These are phyloP conservation scores for Bocquillonia castaneifolia DNA, from an alignment of 441 rosid species.

Conservation along the genomic window DNA sequence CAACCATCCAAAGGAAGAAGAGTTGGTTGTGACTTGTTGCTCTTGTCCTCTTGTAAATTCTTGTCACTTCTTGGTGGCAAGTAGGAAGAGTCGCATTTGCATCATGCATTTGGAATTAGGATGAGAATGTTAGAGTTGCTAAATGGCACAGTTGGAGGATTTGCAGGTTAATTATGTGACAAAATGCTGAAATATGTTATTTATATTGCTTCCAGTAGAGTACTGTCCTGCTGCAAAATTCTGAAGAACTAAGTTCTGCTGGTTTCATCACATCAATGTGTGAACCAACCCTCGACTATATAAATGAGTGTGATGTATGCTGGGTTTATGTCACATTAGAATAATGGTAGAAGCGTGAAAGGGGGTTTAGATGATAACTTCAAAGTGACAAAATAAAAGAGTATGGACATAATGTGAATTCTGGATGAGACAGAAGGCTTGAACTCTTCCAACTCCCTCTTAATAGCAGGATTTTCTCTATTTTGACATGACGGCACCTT, in stretches of 20 bases:
- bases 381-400: not conserved
- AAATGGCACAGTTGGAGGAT: not conserved
- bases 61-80: not conserved
- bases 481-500: not conserved
- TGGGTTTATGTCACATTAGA: not conserved
- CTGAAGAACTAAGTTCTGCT: not conserved
- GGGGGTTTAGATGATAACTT: not conserved
- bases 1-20: not conserved
- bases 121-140: not conserved
- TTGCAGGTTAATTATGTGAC: not conserved
- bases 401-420: not conserved
- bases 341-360: not conserved
- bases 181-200: not conserved
- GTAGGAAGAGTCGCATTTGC: not conserved
- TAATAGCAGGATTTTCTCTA: not conserved
- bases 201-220: not conserved
- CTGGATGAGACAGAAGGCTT: slow-evolving; percentile 1
- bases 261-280: not conserved
- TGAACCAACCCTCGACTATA: not conserved
- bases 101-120: not conserved
- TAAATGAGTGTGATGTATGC: not conserved
- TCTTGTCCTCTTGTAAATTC: not conserved
- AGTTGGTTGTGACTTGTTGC: not conserved
- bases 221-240: not conserved
- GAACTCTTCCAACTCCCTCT: not conserved